Evolutionary conservation across 768 basidiomycete genomes (phyloP).

Genomic region (Auricularia sp.): DNA sequence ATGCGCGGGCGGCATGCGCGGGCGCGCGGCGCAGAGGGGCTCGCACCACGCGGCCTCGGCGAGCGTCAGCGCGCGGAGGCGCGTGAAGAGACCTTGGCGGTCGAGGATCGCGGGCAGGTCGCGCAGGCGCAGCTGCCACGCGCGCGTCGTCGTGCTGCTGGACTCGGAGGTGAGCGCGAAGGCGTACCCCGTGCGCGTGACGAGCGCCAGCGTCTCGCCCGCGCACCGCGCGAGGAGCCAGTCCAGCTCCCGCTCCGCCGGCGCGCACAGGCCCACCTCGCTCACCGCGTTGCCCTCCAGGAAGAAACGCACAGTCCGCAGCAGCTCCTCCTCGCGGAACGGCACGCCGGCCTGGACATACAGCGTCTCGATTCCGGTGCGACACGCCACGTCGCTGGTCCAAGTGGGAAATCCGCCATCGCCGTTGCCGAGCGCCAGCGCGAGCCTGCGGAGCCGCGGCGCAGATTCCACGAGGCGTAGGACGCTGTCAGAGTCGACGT

Average conservation of each 20-base stretch:
- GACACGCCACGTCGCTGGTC: background rate
- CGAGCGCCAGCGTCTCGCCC: background rate
- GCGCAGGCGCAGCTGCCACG: background rate
- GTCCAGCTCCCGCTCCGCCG: background rate
- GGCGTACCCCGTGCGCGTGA: background rate
- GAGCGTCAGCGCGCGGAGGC: background rate
- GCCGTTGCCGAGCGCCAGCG: background rate
- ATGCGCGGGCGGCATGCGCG: background rate
- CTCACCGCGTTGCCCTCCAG: background rate
- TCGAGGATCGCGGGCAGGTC: background rate
- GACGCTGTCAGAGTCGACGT: background rate
- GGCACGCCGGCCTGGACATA: background rate
- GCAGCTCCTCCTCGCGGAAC: background rate
- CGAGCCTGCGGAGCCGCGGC: background rate
- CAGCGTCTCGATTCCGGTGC: background rate
- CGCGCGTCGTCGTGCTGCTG: background rate
- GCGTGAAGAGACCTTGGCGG: background rate
- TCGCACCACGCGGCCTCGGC: background rate
- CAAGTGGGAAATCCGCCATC: background rate
- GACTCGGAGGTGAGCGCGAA: background rate
- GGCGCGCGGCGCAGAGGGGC: background rate
- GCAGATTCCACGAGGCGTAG: background rate
- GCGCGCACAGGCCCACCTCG: background rate
- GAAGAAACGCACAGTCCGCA: background rate
- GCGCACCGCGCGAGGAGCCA: background rate